Conservation (phyloP, 2,329 filamentous ascomycete species). For the Pseudopyrenochaeta lycopersici region DNA sequence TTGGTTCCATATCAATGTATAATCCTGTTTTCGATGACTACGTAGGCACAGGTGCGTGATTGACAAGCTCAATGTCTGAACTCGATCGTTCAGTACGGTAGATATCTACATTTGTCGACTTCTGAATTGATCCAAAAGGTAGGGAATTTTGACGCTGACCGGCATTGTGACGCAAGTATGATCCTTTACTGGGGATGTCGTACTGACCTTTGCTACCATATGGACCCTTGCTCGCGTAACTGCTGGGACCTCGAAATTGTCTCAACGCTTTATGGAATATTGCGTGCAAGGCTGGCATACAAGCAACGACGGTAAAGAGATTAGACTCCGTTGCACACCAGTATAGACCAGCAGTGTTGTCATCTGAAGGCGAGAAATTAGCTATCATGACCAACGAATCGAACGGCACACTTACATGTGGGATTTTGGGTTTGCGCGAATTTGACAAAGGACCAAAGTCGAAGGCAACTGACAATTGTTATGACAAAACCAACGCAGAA, state of each 20-base stretch:
- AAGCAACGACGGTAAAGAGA: slow-evolving; percentile 36
- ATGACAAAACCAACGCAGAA: slow-evolving; percentile 38
- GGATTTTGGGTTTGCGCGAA: slow-evolving; percentile 24
- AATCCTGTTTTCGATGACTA: too few species aligned
- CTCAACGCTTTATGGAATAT: slow-evolving; percentile 25
- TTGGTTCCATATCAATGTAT: too few species aligned
- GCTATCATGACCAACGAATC: background rate
- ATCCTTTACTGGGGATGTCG: slow-evolving; percentile 23
- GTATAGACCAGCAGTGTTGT: slow-evolving; percentile 34
- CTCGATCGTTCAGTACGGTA: slow-evolving; percentile 23
- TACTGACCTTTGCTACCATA: slow-evolving; percentile 21
- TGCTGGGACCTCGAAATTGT: slow-evolving; percentile 16
- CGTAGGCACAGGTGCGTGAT: background rate
- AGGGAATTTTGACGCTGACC: slow-evolving; percentile 20
- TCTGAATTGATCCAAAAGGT: slow-evolving; percentile 30
- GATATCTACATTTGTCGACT: slow-evolving; percentile 32
- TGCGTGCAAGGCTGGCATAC: slow-evolving; percentile 37
- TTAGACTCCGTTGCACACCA: slow-evolving; percentile 39
- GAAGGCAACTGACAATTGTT: slow-evolving; percentile 26
- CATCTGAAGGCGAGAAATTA: slow-evolving; percentile 17
- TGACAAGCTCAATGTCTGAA: slow-evolving; percentile 17
- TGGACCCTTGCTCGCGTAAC: slow-evolving; percentile 21
- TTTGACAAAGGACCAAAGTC: slow-evolving; percentile 18
- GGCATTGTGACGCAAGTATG: slow-evolving; percentile 22
- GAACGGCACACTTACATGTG: slow-evolving; percentile 3